A percentile compares a stretch with the other conserved stretches of the same genome.
phyloP scores from a whole-genome alignment of 2,329 filamentous ascomycete species.

The Metarhizium rileyi region DNA sequence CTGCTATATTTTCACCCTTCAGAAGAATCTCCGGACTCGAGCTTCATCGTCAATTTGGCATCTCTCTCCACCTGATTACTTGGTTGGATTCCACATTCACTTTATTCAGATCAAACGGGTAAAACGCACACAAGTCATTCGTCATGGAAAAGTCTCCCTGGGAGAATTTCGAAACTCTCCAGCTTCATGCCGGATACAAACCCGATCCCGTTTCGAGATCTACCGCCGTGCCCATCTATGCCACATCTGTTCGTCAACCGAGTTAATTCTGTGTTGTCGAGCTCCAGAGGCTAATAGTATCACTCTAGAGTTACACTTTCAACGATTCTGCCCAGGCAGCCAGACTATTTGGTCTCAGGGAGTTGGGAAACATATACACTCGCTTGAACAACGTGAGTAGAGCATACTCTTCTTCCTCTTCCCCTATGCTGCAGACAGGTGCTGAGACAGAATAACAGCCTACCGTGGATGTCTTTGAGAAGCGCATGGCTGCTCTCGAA shows the following conservation, averaged over 20 bases:
- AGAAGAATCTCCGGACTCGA: no score
- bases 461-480: conserved; percentile 92
- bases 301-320: conserved; percentile 86
- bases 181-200: conserved; percentile 78
- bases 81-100: no score
- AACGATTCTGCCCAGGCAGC: conserved; percentile 94
- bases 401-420: neutral
- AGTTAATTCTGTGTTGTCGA: no score
- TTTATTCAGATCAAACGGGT: no score
- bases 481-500: conserved; percentile 90
- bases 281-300: neutral
- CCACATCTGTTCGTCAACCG: conserved; percentile 53
- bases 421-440: no score
- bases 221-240: conserved; percentile 91
- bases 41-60: no score
- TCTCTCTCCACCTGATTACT: no score
- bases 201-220: conserved; percentile 76
- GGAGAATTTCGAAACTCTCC: conserved; percentile 74
- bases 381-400: conserved; percentile 79
- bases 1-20: no score
- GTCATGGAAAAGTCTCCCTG: no score
- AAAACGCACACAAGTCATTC: no score
- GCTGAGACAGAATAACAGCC: no score
- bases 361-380: conserved; percentile 96
- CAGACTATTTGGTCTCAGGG: conserved; percentile 90